phyloP scores from a whole-genome alignment of 2,329 filamentous ascomycete genomes.

The Clarireedia hainanense region DNA sequence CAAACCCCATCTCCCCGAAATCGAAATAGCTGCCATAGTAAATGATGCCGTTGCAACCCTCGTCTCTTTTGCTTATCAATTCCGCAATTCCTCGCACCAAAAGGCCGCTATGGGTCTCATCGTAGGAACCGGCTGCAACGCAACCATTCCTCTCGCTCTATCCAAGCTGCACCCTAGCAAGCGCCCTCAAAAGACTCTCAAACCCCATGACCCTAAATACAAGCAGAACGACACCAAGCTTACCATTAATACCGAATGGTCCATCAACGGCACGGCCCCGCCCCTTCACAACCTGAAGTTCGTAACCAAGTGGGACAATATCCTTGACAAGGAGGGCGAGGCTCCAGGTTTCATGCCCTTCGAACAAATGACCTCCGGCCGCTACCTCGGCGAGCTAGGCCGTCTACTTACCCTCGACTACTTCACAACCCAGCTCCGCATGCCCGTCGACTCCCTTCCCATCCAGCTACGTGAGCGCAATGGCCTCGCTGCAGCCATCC shows the following conservation, averaged over 20 bases:
- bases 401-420: constrained; percentile 74
- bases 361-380: constrained; percentile 93
- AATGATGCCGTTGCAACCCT: constrained; percentile 78
- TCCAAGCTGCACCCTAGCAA: constrained; percentile 57
- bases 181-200: constrained; percentile 38
- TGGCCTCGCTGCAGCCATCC: constrained; percentile 31
- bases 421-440: constrained; percentile 48
- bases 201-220: constrained; percentile 26
- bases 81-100: constrained; percentile 50
- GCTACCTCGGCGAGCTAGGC: constrained; percentile 85
- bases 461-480: constrained; percentile 13
- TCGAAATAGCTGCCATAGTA: constrained; percentile 68
- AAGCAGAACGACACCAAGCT: constrained; percentile 50
- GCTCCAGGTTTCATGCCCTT: constrained; percentile 85
- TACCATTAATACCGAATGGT: constrained; percentile 79
- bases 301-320: constrained; percentile 62
- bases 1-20: constrained; percentile 45
- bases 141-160: constrained; percentile 65
- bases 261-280: constrained; percentile 65
- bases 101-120: constrained; percentile 73
- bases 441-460: constrained; percentile 16
- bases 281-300: constrained; percentile 56
- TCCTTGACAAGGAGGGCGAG: constrained; percentile 59
- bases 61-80: constrained; percentile 67
- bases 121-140: constrained; percentile 74